Conservation (phyloP, 768 basidiomycete species). For the Phaffia australis region DNA sequence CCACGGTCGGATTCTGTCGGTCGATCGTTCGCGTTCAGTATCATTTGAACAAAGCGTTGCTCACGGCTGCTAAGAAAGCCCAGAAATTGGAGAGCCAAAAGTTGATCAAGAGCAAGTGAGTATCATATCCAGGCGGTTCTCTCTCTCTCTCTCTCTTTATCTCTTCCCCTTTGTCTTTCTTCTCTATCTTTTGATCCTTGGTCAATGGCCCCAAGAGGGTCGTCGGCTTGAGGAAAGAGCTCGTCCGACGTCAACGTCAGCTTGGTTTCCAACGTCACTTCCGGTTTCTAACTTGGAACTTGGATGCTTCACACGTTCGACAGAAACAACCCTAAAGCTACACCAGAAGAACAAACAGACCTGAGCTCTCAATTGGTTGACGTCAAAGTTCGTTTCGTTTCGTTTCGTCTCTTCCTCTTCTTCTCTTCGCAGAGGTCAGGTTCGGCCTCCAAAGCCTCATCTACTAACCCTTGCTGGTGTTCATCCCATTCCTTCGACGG, state of each 20-base stretch:
- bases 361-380: conserved; percentile 9
- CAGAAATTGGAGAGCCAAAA: conserved; percentile 70
- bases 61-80: conserved; percentile 67
- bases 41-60: conserved; percentile 59
- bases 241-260: background rate
- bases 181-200: conserved; percentile 20
- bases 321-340: conserved; percentile 8
- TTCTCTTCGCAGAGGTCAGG: background rate
- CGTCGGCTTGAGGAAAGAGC: too few relatives aligned
- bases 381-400: conserved; percentile 12
- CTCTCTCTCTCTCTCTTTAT: too few relatives aligned
- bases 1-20: background rate
- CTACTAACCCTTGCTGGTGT: too few relatives aligned
- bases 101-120: conserved; percentile 51
- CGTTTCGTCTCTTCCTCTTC: background rate
- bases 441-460: background rate
- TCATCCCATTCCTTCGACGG: too few relatives aligned
- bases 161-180: background rate
- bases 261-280: background rate
- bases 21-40: conserved; percentile 44
- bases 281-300: background rate
- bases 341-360: conserved; percentile 10
- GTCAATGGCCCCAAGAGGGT: too few relatives aligned
- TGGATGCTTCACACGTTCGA: background rate
- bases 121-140: too few relatives aligned